Base-by-base conservation (phyloP, 2,329 filamentous ascomycete species). In the Arthrobotrys conoides region DNA sequence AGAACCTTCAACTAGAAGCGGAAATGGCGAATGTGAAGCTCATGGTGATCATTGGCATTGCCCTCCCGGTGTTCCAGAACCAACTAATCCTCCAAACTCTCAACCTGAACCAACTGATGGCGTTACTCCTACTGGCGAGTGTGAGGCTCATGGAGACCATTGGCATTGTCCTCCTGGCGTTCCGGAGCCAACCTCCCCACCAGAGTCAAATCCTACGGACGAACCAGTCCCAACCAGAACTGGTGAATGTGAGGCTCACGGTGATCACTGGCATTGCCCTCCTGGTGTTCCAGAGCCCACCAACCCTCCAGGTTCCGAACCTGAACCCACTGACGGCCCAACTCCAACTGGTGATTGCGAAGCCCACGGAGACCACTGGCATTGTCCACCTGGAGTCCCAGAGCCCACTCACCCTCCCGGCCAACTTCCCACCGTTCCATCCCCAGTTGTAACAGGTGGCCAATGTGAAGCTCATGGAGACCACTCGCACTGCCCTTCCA, bases 21-120 rank as follows among this genome's bases (percentile, higher is more conserved):
- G 22, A 36, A 27, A n/a, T 16, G 57, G 36, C 1, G 33, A 44
- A 36, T 61, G 57, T n/a, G 57, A 61, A 18, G 57, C 57, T n/a
- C 57, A 61, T 10, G 57, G 57, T 10, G 57, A 61, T 9, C 57
- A 61, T 36, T 61, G 57, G 57, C 57, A 61, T 18, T 61, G 57
- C 18, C 57, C 57, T 61, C 57, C 57, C 6, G 33, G 57, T n/a
- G 57, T 61, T 24, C 57, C 33, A n/a, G 57, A 61, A 20, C 57
- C 57, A 24, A 61, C 57, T 9, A 41, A 24, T 27, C 57, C 57
- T 18, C 57, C 57, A 61, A 18, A 9, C 20, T 44, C 33, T 61
- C 18, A 61, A 10, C 57, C 57, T n/a, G 57, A 61, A 18, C 36
- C 57, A n/a, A 44, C 57, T 4, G 36, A 44, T 44, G 36, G 57